These are phyloP conservation scores for Exutisphaerella laricina DNA, from an alignment of 2,329 filamentous ascomycete species.

Conservation along the genomic window DNA sequence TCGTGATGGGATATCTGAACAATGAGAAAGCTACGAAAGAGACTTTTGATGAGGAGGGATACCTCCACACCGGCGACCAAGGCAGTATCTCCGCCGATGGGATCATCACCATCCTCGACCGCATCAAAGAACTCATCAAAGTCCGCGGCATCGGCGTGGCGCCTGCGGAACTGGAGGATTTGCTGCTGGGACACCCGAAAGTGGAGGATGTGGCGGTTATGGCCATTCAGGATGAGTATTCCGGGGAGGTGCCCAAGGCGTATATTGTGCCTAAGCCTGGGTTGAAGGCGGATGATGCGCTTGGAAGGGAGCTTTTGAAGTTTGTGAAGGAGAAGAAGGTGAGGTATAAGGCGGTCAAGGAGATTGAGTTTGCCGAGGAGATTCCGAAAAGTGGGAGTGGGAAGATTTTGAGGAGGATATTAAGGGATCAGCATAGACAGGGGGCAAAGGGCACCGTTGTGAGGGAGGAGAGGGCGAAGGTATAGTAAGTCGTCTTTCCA, in stretches of 20 bases:
- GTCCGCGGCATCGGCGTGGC: conserved; percentile 51
- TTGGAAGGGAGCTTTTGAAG: conserved; percentile 35
- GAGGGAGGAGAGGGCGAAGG: conserved; percentile 32
- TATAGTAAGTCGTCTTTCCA: too few species aligned
- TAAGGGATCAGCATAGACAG: conserved; percentile 39
- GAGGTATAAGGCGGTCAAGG: conserved; percentile 44
- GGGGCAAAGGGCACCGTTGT: conserved; percentile 30
- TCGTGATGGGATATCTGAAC: conserved; percentile 51
- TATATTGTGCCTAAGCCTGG: conserved; percentile 32
- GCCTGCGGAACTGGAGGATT: conserved; percentile 47
- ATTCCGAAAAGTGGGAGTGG: conserved; percentile 33
- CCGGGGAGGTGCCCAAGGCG: conserved; percentile 36
- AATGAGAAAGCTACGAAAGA: conserved; percentile 45
- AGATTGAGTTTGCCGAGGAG: conserved; percentile 37
- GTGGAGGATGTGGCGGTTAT: conserved; percentile 48
- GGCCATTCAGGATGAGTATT: conserved; percentile 41
- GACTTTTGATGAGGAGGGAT: conserved; percentile 43
- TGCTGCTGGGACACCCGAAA: conserved; percentile 43
- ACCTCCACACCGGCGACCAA: conserved; percentile 51
- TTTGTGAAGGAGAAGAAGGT: conserved; percentile 40
- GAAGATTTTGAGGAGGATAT: conserved; percentile 37
- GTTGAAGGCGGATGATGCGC: conserved; percentile 31
- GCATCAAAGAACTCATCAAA: conserved; percentile 49
- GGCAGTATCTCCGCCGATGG: conserved; percentile 29
- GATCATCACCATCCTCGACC: conserved; percentile 53